Evolutionary conservation across 768 basidiomycete genomes (phyloP), one percentile per base, ranked within the genome.

Genomic region (Rhodotorula taiwanensis): DNA sequence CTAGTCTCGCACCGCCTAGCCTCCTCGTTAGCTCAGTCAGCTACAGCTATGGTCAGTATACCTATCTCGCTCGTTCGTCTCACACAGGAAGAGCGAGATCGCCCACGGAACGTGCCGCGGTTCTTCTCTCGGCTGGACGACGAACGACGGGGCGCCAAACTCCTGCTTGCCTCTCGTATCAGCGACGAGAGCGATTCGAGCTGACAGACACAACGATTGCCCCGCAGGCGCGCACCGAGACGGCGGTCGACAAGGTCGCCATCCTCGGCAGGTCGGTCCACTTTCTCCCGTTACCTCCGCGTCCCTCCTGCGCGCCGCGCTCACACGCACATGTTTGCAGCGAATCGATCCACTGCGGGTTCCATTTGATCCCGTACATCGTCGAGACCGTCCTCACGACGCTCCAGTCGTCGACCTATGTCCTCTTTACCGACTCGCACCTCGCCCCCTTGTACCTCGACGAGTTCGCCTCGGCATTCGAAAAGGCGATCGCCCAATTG

Each of bases 321-420:
- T 30, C 7, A n/a, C 31, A 4, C 18, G 4, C 18, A 39, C 28
- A 7, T 1, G 16, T 93, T 34, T 86, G 86, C 43, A 87, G 81
- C 70, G 85, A 93, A 34, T 82, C 86, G 44, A 95, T 98, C 69
- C 93, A 92, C 75, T 89, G 88, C 71, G 93, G 93, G 41, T 93
- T 97, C 72, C 91, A 91, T 75, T 83, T 99, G 60, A 81, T 88
- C 67, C 83, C 87, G 4, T 87, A 98, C 81, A 88, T 94, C 77
- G 67, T 69, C 56, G 51, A 66, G 33, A 73, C 72, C 11, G 67
- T 73, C 50, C 52, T 68, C 44, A 33, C 58, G 8, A 54, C 57
- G 21, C 69, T 72, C 43, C 51, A 68, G 25, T 60, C 70, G 1
- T 71, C 69, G n/a, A 67, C 64, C 50, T 98, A 98, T 76, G 87